A percentile compares a stretch with the other conserved stretches of the same genome.
phyloP scores from a whole-genome alignment of 1,139 yeast genomes.

The Diutina sp. region DNA sequence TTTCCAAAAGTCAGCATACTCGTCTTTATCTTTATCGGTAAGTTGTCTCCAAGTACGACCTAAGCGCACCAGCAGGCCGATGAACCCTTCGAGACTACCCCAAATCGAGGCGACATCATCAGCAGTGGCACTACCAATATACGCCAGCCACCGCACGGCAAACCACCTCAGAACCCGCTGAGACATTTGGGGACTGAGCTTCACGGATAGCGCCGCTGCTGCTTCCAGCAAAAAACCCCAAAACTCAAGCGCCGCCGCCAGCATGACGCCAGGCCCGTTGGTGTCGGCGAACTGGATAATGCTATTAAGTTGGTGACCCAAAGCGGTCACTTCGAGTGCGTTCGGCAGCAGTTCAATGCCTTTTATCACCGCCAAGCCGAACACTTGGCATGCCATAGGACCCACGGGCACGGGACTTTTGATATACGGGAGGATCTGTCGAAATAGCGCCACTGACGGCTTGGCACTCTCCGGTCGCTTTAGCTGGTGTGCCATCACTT shows the following conservation, averaged over 20 bases:
- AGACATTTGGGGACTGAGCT: neutral
- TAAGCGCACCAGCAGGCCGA: neutral
- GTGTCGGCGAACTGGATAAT: slow-evolving; percentile 41
- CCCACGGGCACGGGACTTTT: slow-evolving; percentile 10
- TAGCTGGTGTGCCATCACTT: neutral
- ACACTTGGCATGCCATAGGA: slow-evolving; percentile 31
- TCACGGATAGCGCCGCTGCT: slow-evolving; percentile 2
- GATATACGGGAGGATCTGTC: slow-evolving; percentile 10
- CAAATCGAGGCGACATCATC: neutral
- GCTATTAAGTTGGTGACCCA: slow-evolving; percentile 29
- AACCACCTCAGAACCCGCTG: neutral
- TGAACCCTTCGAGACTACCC: neutral
- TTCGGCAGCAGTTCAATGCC: slow-evolving; percentile 10
- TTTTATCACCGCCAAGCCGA: slow-evolving; percentile 19
- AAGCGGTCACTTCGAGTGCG: slow-evolving; percentile 22
- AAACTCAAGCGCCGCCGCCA: slow-evolving; percentile 34
- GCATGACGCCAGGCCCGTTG: slow-evolving; percentile 41
- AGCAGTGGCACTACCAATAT: neutral
- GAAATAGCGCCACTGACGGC: slow-evolving; percentile 22
- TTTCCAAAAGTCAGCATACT: neutral
- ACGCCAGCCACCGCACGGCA: neutral
- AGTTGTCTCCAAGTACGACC: neutral
- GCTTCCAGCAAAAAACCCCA: slow-evolving; percentile 21
- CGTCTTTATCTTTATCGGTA: neutral
- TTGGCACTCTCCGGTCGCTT: neutral